Percentiles rank a stretch among this genome's conserved stretches.
These are phyloP conservation scores for Cutaneotrichosporon cutaneum DNA, from an alignment of 1,284 basidiomycete species.

Conservation along the genomic window DNA sequence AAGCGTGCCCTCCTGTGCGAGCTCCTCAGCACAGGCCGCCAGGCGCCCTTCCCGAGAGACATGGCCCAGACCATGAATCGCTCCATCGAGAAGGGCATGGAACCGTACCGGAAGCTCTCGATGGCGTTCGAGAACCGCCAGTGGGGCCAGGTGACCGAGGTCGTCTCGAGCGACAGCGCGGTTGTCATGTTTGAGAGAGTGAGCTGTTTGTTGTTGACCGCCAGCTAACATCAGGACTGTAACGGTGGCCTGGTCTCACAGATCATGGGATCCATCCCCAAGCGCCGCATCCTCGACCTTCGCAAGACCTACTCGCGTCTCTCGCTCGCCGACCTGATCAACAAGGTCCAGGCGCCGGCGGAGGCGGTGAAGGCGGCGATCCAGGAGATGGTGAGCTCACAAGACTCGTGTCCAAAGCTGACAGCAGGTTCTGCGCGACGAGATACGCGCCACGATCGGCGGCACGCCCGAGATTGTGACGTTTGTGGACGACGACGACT, in stretches of 20 bases:
- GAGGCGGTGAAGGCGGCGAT: constrained; percentile 22
- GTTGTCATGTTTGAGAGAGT: constrained; percentile 12
- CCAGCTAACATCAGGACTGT: constrained; percentile 32
- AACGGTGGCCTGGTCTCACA: constrained; percentile 39
- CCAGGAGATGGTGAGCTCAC: constrained; percentile 37
- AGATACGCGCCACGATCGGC: constrained; percentile 30
- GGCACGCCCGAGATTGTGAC: constrained; percentile 30
- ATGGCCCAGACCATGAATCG: constrained; percentile 30
- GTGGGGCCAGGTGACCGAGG: constrained; percentile 32
- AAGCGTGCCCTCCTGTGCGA: constrained; percentile 49
- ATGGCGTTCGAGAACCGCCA: constrained; percentile 37
- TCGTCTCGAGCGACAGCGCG: not conserved
- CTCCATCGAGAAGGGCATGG: constrained; percentile 33
- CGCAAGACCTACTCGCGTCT: constrained; percentile 39
- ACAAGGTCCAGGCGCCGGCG: constrained; percentile 22
- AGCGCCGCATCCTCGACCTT: constrained; percentile 35
- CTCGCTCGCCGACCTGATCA: constrained; percentile 31
- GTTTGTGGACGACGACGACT: constrained; percentile 32
- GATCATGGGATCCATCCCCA: constrained; percentile 36
- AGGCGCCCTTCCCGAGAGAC: constrained; percentile 36
- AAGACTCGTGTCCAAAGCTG: too few species aligned
- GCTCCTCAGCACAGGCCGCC: constrained; percentile 36
- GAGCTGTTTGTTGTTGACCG: not conserved
- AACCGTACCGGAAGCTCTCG: constrained; percentile 37
- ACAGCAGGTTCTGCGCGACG: constrained; percentile 22